A percentile compares a stretch with the other conserved stretches of the same genome.
Conservation (phyloP, 2,329 filamentous ascomycete genomes). For the Xylaria sp. region DNA sequence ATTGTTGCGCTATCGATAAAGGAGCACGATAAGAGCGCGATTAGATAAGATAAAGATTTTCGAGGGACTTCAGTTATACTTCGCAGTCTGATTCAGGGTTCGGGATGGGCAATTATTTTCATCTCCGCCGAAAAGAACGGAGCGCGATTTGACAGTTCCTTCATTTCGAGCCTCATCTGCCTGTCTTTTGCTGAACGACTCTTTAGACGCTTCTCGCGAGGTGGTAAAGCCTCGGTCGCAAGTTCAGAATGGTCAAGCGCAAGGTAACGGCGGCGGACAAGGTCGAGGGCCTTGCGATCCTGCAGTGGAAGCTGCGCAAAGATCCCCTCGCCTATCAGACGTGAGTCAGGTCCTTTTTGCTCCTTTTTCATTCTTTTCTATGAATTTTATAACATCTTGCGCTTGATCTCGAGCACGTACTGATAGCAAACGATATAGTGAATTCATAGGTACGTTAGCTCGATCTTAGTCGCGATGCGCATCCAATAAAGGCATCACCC, state of each 20-base stretch:
- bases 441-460: slow-evolving; percentile 16
- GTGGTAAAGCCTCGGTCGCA: neutral
- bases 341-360: slow-evolving; percentile 4
- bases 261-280: slow-evolving; percentile 20
- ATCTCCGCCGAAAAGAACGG: neutral
- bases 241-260: slow-evolving; percentile 16
- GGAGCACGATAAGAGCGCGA: neutral
- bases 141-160: neutral
- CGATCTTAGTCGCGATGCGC: neutral
- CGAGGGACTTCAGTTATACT: neutral
- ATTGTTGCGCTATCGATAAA: neutral
- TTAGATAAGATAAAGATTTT: slow-evolving; percentile 24
- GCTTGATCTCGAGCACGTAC: neutral
- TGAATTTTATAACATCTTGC: neutral
- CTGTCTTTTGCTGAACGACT: neutral
- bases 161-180: neutral
- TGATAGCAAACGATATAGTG: slow-evolving; percentile 8
- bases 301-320: slow-evolving; percentile 21
- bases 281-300: slow-evolving; percentile 16
- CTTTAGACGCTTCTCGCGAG: neutral
- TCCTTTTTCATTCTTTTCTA: neutral
- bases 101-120: neutral
- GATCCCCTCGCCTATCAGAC: slow-evolving; percentile 20
- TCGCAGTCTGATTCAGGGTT: neutral
- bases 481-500: neutral